phyloP scores from a whole-genome alignment of 2,329 filamentous ascomycete species.

The Sphaerulina populicola region DNA sequence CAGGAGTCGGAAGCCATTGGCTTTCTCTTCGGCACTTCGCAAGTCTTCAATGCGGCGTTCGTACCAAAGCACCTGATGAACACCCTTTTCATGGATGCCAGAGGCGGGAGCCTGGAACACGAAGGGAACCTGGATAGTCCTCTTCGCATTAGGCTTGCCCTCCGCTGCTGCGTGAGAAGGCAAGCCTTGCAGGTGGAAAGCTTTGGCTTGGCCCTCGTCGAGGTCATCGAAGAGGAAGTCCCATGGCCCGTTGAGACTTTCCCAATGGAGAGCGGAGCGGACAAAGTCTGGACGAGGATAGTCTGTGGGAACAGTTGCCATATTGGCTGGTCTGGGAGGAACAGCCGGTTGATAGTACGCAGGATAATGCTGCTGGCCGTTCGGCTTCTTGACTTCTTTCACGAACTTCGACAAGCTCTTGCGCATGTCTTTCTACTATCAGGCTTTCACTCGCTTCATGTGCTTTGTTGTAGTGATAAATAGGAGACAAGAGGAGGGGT shows the following conservation, averaged over 20 bases:
- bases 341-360: constrained; percentile 5
- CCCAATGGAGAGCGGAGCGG: constrained; percentile 50
- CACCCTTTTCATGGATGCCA: constrained; percentile 52
- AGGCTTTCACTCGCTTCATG: not conserved
- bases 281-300: constrained; percentile 61
- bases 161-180: constrained; percentile 34
- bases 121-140: constrained; percentile 54
- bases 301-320: constrained; percentile 11
- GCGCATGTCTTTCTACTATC: constrained; percentile 8
- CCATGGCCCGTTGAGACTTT: constrained; percentile 56
- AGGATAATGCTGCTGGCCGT: not conserved
- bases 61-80: constrained; percentile 62
- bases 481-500: too few species aligned
- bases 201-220: constrained; percentile 46
- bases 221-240: constrained; percentile 58
- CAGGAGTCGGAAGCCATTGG: constrained; percentile 39
- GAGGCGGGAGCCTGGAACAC: constrained; percentile 58
- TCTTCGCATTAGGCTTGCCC: constrained; percentile 38
- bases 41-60: constrained; percentile 37
- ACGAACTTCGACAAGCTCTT: constrained; percentile 16
- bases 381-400: constrained; percentile 10
- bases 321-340: constrained; percentile 8
- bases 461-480: not conserved
- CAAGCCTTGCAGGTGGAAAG: constrained; percentile 49
- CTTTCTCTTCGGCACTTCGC: constrained; percentile 20